phyloP scores from a whole-genome alignment of 306 rosid genomes.

The Spatholobus suberectus region DNA sequence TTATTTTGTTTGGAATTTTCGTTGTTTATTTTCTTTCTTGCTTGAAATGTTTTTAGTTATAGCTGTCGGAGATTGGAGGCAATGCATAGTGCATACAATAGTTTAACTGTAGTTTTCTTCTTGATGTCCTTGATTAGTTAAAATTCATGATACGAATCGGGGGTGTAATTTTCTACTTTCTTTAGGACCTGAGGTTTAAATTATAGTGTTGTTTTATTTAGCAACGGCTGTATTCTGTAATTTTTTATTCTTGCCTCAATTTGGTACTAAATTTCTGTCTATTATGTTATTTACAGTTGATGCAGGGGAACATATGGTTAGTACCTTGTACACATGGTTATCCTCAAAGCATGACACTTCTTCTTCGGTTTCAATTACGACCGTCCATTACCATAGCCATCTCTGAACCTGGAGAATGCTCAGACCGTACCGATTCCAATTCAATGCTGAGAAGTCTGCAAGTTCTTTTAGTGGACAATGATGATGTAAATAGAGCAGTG shows the following conservation, averaged over 20 bases:
- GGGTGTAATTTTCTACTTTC: background rate
- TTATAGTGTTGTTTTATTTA: background rate
- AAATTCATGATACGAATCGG: slow-evolving; percentile 20
- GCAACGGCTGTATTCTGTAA: background rate
- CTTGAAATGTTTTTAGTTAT: slow-evolving; percentile 25
- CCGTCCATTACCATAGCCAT: slow-evolving; percentile 77
- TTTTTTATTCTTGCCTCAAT: background rate
- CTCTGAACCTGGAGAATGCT: slow-evolving; percentile 80
- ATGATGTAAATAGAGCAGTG: slow-evolving; percentile 93
- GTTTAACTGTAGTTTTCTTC: background rate
- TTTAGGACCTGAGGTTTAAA: background rate
- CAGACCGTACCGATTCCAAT: slow-evolving; percentile 68
- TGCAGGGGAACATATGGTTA: slow-evolving; percentile 96
- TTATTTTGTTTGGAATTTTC: background rate
- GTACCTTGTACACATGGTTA: slow-evolving; percentile 75
- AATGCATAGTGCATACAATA: slow-evolving; percentile 4
- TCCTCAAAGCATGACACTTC: slow-evolving; percentile 89
- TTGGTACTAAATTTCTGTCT: slow-evolving; percentile 22
- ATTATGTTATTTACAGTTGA: slow-evolving; percentile 65
- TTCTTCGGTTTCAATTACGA: slow-evolving; percentile 82
- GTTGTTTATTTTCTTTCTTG: background rate
- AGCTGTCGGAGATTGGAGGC: slow-evolving; percentile 18
- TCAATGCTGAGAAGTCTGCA: slow-evolving; percentile 76
- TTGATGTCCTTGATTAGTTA: slow-evolving; percentile 5
- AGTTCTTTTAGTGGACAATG: slow-evolving; percentile 79